phyloP scores from a whole-genome alignment of 441 rosid genomes.

The Euphorbia schlechtendalii region DNA sequence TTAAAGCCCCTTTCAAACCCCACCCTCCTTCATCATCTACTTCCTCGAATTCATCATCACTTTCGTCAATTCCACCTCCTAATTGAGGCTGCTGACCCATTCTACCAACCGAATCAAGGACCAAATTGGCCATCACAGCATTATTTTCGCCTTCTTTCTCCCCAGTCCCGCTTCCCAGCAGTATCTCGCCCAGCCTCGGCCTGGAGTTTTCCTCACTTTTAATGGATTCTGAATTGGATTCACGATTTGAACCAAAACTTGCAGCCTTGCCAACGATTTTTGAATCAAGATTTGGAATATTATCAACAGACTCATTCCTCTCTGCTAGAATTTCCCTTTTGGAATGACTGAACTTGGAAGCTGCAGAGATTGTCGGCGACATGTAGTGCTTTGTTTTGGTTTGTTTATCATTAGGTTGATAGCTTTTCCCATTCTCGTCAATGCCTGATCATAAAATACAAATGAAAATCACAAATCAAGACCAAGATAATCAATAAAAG shows the following conservation, averaged over 20 bases:
- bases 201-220: conserved; percentile 16
- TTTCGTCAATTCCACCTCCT: conserved; percentile 15
- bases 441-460: conserved; percentile 6
- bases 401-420: conserved; percentile 7
- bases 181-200: conserved; percentile 29
- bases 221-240: conserved; percentile 1
- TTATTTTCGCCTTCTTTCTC: conserved; percentile 14
- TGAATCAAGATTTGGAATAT: conserved; percentile 16
- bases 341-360: conserved; percentile 32
- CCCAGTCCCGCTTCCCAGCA: conserved; percentile 21
- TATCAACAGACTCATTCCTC: conserved; percentile 26
- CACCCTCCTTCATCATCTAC: conserved; percentile 29
- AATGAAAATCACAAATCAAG: not conserved
- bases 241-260: conserved; percentile 13
- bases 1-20: conserved; percentile 23
- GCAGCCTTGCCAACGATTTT: not conserved
- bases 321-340: conserved; percentile 34
- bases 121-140: not conserved
- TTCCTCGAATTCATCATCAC: conserved; percentile 31
- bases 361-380: conserved; percentile 27
- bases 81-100: conserved; percentile 11
- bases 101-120: conserved; percentile 6
- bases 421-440: conserved; percentile 29
- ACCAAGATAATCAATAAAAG: not conserved
- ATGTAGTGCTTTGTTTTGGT: too few relatives aligned